Evolutionary conservation across 139 green algal genomes (phyloP), one percentile per base, ranked within the genome.

Genomic region (Eudorina sp.): DNA sequence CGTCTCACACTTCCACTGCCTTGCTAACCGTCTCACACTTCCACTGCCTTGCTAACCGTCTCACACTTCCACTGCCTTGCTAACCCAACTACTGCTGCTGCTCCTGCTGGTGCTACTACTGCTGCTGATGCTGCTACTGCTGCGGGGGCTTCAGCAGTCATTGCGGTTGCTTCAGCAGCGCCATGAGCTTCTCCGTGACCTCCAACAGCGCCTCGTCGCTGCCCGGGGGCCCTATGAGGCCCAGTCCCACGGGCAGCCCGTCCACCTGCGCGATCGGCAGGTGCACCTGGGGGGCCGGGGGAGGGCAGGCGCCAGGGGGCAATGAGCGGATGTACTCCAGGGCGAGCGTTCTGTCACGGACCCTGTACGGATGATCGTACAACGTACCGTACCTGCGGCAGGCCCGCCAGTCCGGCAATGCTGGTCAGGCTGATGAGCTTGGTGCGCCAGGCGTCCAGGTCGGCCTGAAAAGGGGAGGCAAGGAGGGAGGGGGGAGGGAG

Each of bases 121-220:
- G n/a, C n/a, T n/a, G n/a, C n/a, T n/a, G n/a, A n/a, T n/a, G 4
- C 64, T 73, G 34, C 64, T 73, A 38, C 21, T 40, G 34, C 31
- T 43, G 31, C 31, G 66, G 31, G 18, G 34, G 16, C n/a, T n/a
- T n/a, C n/a, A n/a, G n/a, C n/a, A n/a, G n/a, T n/a, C n/a, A n/a
- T n/a, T n/a, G n/a, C n/a, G n/a, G n/a, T n/a, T n/a, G n/a, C n/a
- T n/a, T n/a, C 66, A 75, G 66, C 9, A 48, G 45, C 45, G 73
- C 73, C 73, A 81, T 81, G 6, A 88, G 48, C 34, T 25, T n/a
- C 83, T 88, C 85, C 40, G 82, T 46, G 14, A 98, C 72, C 51
- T 93, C 83, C 68, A 98, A 88, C 76, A 98, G 92, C 27, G 80
- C 83, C 87, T 98, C 96, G 85, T 98, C 96, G 53, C 78, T 92